Evolutionary conservation across 805 yeast genomes (phyloP).

Genomic region (Hemisphaericaspora nanyangensis): DNA sequence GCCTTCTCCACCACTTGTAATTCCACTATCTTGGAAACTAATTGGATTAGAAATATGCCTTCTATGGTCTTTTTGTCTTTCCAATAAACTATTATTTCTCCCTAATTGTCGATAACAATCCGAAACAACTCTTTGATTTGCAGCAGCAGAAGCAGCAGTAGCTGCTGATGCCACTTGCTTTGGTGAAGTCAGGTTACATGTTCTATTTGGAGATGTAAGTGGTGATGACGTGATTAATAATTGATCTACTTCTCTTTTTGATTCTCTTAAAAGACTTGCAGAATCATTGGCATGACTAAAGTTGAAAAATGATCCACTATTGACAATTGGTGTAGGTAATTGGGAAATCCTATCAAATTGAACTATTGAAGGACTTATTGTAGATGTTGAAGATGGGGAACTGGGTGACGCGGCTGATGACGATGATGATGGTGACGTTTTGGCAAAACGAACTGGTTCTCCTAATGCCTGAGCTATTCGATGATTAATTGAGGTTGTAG

Average conservation of each 20-base stretch:
- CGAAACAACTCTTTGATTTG: conserved; percentile 25
- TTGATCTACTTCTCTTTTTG: not conserved
- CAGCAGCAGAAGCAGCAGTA: conserved; percentile 4
- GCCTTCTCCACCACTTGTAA: conserved; percentile 1
- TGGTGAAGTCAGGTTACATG: too few relatives aligned
- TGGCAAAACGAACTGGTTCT: not conserved
- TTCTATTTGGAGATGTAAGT: not conserved
- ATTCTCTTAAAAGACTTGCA: not conserved
- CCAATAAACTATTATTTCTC: conserved; percentile 15
- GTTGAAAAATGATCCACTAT: conserved; percentile 16
- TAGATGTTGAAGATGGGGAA: not conserved
- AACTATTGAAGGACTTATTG: conserved; percentile 1
- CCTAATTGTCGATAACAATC: conserved; percentile 35
- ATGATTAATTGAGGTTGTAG: not conserved
- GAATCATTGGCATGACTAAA: conserved; percentile 8
- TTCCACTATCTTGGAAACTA: conserved; percentile 4
- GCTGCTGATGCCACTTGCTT: not conserved
- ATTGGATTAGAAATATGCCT: conserved; percentile 23
- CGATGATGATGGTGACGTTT: not conserved
- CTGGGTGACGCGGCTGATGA: conserved; percentile 1
- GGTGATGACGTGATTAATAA: not conserved
- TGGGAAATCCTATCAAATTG: conserved; percentile 35
- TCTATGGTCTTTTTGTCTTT: conserved; percentile 8
- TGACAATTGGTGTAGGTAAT: conserved; percentile 44
- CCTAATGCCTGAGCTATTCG: not conserved